Conservation (phyloP, 805 yeast genomes). For the Nakazawaea wyomingensis region DNA sequence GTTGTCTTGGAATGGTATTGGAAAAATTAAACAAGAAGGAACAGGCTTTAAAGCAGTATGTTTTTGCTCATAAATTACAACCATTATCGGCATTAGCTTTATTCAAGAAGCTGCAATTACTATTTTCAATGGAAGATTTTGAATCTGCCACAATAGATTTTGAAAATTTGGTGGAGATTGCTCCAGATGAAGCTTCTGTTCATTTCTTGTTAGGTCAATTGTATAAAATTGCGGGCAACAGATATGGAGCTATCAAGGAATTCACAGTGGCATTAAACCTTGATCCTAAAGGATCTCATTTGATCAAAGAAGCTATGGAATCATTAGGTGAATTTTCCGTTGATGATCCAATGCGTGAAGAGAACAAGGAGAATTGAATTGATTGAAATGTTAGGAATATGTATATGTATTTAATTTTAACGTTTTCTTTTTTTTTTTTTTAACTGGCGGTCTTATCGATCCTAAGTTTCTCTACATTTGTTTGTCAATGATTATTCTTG, state of each 20-base stretch:
- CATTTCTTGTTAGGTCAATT: conserved; percentile 86
- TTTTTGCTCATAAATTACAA: conserved; percentile 76
- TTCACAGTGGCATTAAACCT: conserved; percentile 85
- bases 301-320: conserved; percentile 82
- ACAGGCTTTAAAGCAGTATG: conserved; percentile 76
- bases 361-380: conserved; percentile 3
- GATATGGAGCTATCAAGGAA: conserved; percentile 73
- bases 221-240: conserved; percentile 70
- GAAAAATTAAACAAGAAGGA: conserved; percentile 68
- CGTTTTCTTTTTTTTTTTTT: too few species aligned
- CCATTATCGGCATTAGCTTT: conserved; percentile 82
- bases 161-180: conserved; percentile 64
- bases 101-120: conserved; percentile 81
- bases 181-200: conserved; percentile 93
- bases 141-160: conserved; percentile 70
- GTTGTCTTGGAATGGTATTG: conserved; percentile 91
- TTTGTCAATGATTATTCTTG: too few species aligned
- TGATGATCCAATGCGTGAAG: conserved; percentile 6
- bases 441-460: not conserved
- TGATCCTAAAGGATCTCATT: conserved; percentile 88
- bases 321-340: conserved; percentile 20
- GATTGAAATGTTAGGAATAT: too few species aligned
- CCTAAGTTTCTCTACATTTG: too few species aligned
- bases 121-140: conserved; percentile 66
- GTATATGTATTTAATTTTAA: too few species aligned